Percentiles rank a stretch among this genome's conserved stretches.
These are phyloP conservation scores for Seiridium cupressi DNA, from an alignment of 2,329 filamentous ascomycete species.

Conservation along the genomic window DNA sequence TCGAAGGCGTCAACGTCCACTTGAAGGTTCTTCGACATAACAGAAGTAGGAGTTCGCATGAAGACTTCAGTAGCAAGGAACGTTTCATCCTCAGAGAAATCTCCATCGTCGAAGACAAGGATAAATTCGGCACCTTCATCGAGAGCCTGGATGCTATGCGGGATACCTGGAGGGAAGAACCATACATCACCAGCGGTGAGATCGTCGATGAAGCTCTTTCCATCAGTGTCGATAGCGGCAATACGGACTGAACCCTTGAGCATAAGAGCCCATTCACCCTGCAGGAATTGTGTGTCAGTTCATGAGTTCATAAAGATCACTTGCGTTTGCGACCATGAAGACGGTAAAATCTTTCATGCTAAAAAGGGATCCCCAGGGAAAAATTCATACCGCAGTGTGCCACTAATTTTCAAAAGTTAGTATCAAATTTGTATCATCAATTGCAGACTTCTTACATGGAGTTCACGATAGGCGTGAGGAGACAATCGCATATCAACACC, in stretches of 20 bases:
- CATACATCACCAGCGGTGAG: slow-evolving; percentile 50
- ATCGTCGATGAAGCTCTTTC: slow-evolving; percentile 45
- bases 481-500: slow-evolving; percentile 59
- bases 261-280: slow-evolving; percentile 40
- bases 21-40: slow-evolving; percentile 55
- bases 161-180: slow-evolving; percentile 50
- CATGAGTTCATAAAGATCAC: too few relatives aligned
- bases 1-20: slow-evolving; percentile 45
- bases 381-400: background rate
- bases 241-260: slow-evolving; percentile 53
- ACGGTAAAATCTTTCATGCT: too few relatives aligned
- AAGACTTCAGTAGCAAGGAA: slow-evolving; percentile 57
- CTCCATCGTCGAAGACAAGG: slow-evolving; percentile 58
- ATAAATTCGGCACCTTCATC: slow-evolving; percentile 57
- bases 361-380: too few relatives aligned
- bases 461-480: slow-evolving; percentile 58
- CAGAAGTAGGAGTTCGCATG: slow-evolving; percentile 46
- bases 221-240: slow-evolving; percentile 50
- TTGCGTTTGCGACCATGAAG: too few relatives aligned
- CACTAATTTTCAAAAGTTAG: background rate
- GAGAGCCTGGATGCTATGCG: slow-evolving; percentile 54
- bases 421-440: background rate
- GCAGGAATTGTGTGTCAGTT: too few relatives aligned
- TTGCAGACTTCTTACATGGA: slow-evolving; percentile 23
- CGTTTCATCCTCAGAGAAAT: slow-evolving; percentile 58